Evolutionary conservation across 441 rosid genomes (phyloP), one percentile per base, ranked within the genome.

Genomic region (Syzygium syzygioides): DNA sequence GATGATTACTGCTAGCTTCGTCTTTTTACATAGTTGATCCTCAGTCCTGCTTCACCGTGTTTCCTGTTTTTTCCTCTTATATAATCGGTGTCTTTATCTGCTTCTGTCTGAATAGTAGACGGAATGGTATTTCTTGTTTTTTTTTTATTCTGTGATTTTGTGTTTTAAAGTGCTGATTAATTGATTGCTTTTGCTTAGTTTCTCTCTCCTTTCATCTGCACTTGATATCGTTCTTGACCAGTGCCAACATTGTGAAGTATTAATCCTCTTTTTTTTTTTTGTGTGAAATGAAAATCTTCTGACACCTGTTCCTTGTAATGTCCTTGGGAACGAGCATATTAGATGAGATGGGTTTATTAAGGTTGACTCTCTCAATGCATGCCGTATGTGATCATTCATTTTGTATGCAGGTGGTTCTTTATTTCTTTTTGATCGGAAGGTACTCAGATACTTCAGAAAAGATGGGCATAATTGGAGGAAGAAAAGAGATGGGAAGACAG

Each of bases 381-480:
- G 28, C 30, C 59, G 13, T 25, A 45, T 2, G 1, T 80, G 86
- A 87, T 56, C 23, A 60, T 80, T 54, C 23, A 34, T 85, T 89
- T 84, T 89, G 60, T 23, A 90, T 92, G 90, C 94, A 98, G 99
- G 96, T 95, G 99, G 99, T 45, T 96, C 99, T 64, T 94, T 97
- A 62, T 97, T 98, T 92, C 96, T 97, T 76, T 98, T 97, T 90
- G 98, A 98, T 93, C 94, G 99, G 68, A 98, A 98, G 92, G 98
- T 95, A 87, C 92, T 96, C 87, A 94, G 99, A 91, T 97, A 97
- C 95, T 98, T 97, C 86, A 94, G 99, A 90, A 98, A 96, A 92
- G 99, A 96, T 68, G 99, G 99, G 57, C 99, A 98, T 92, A 96
- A 93, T 85, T 98, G 99, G 99, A 96, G 99, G 93, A 97, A 98